These are phyloP conservation scores for Leucoagaricus sp. DNA, from an alignment of 1,284 basidiomycete species.

Conservation along the genomic window DNA sequence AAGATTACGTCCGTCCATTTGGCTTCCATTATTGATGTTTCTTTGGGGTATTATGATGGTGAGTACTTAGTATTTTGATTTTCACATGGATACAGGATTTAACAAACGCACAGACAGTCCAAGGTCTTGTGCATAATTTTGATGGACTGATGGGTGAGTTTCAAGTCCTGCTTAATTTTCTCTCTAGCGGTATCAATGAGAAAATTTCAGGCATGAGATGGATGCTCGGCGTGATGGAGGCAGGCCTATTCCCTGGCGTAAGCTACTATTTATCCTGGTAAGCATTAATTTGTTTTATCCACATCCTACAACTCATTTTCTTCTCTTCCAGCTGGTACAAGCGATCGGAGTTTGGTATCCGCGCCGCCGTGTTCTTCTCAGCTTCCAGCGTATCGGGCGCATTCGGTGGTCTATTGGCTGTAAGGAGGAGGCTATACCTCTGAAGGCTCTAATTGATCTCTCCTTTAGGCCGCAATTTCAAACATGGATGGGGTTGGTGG, in stretches of 20 bases:
- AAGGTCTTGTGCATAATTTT: constrained; percentile 53
- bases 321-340: constrained; percentile 51
- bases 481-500: constrained; percentile 71
- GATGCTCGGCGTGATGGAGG: constrained; percentile 53
- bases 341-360: constrained; percentile 59
- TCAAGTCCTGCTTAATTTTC: too few relatives aligned
- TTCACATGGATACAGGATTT: not conserved
- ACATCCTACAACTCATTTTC: not conserved
- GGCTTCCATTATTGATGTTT: constrained; percentile 56
- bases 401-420: constrained; percentile 48
- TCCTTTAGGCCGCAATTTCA: constrained; percentile 64
- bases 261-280: constrained; percentile 58
- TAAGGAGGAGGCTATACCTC: not conserved
- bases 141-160: constrained; percentile 48
- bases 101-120: constrained; percentile 41
- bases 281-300: constrained; percentile 11
- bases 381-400: constrained; percentile 71
- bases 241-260: constrained; percentile 56
- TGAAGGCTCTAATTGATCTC: constrained; percentile 45
- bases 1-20: constrained; percentile 57
- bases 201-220: too few relatives aligned
- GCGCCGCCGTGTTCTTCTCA: constrained; percentile 67
- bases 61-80: constrained; percentile 17
- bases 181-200: too few relatives aligned
- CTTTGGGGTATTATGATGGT: constrained; percentile 65